Evolutionary conservation across 805 yeast genomes (phyloP), one percentile per base, ranked within the genome.

Genomic region (Hanseniaspora thailandica): DNA sequence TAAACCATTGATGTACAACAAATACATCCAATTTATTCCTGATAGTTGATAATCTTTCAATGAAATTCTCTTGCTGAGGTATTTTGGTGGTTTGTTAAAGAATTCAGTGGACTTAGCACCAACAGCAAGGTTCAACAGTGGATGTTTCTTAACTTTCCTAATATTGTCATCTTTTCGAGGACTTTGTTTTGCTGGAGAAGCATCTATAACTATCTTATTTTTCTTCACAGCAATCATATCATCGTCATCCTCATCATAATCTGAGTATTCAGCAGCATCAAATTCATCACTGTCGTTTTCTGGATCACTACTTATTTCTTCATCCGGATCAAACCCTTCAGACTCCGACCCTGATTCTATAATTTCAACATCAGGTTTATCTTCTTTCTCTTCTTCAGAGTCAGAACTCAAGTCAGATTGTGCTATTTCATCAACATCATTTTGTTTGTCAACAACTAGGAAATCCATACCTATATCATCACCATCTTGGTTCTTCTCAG

Each of bases 41-140:
- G 89, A 95, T 60, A 88, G 93, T 70, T 93, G 99, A 66, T 93
- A 93, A 62, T 79, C 81, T 62, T 90, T 93, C 60, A 93, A 72
- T 38, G 76, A 77, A 17, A 86, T 73, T 20, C 78, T 84, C 0
- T 71, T 72, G 1, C 86, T 71, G 57, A 93, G 66, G 38, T 83
- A 67, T 15, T 67, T 64, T 2, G 99, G 99, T 63, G 87, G 82
- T 41, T 77, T 79, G 41, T 74, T 77, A 66, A 87, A 78, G 63
- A 79, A 85, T 20, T 64, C 64, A 19, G 61, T 48, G 5, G 53
- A 47, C 22, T 2, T 47, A n/a, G 53, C 52, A 15, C 50, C 53
- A 31, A 43, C 33, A 10, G 6, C 6, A 17, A 47, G 36, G 61
- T 56, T 47, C 19, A 50, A 36, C 17, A 50, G n/a, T 19, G 26